Conservation (phyloP, 306 rosid genomes). For the Prunus armeniaca region DNA sequence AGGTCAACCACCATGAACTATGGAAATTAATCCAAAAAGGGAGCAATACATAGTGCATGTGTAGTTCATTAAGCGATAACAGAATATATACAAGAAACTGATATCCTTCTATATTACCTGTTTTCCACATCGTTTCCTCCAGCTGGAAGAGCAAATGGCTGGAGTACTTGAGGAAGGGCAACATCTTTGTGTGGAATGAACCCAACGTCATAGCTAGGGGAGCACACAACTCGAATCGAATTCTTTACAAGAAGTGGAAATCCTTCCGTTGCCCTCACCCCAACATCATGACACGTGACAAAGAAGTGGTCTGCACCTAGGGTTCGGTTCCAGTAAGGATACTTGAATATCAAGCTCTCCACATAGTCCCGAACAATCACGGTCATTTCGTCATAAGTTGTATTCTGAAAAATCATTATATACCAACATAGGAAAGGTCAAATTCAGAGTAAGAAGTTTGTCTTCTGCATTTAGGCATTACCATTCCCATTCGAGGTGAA, state of each 20-base stretch:
- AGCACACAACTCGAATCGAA: constrained; percentile 90
- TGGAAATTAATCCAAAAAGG: neutral
- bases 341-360: constrained; percentile 79
- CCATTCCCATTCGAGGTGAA: neutral
- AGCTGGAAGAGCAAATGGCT: constrained; percentile 96
- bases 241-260: constrained; percentile 81
- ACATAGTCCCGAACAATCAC: constrained; percentile 81
- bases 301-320: constrained; percentile 95
- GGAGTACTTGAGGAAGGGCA: constrained; percentile 94
- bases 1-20: neutral
- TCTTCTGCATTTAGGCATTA: neutral
- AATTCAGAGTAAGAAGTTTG: constrained; percentile 5
- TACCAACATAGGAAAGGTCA: constrained; percentile 24
- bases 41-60: neutral
- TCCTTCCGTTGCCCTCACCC: constrained; percentile 96
- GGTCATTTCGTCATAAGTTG: constrained; percentile 92
- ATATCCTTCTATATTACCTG: constrained; percentile 43
- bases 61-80: neutral
- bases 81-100: neutral
- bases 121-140: constrained; percentile 92
- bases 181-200: constrained; percentile 96
- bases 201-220: constrained; percentile 95
- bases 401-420: constrained; percentile 62
- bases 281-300: constrained; percentile 98
- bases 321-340: constrained; percentile 99